These are phyloP conservation scores for Erysimum pusillum DNA, from an alignment of 441 rosid species.

Conservation along the genomic window DNA sequence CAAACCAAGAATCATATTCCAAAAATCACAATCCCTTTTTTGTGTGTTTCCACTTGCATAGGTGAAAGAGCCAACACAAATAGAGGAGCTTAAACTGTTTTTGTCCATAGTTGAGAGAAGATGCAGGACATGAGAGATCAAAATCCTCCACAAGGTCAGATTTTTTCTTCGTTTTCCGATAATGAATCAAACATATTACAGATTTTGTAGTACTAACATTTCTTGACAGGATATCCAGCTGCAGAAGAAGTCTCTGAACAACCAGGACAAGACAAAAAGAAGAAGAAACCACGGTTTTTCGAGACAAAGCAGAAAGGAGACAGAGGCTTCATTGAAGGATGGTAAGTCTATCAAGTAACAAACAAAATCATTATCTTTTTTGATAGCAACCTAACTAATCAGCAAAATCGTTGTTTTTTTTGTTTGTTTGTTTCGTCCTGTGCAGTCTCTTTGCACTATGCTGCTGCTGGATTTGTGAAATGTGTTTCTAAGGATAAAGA, in stretches of 20 bases:
- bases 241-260: conserved; percentile 38
- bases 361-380: conserved; percentile 4
- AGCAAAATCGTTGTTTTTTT: neutral
- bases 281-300: conserved; percentile 29
- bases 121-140: conserved; percentile 44
- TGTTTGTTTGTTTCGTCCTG: neutral
- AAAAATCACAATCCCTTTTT: conserved; percentile 25
- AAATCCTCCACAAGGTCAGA: conserved; percentile 44
- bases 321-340: conserved; percentile 53
- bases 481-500: conserved; percentile 40
- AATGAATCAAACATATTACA: conserved; percentile 6
- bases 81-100: conserved; percentile 2
- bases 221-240: conserved; percentile 43
- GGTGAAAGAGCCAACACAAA: conserved; percentile 28
- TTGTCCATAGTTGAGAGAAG: neutral
- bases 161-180: neutral
- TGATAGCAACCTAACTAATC: conserved; percentile 6
- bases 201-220: conserved; percentile 24
- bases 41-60: conserved; percentile 30
- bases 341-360: conserved; percentile 32
- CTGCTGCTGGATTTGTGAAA: conserved; percentile 51
- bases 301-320: conserved; percentile 49
- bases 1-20: conserved; percentile 43
- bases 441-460: conserved; percentile 50
- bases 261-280: conserved; percentile 27